Conservation (phyloP, 2,329 filamentous ascomycete species). For the Claviceps paspali region DNA sequence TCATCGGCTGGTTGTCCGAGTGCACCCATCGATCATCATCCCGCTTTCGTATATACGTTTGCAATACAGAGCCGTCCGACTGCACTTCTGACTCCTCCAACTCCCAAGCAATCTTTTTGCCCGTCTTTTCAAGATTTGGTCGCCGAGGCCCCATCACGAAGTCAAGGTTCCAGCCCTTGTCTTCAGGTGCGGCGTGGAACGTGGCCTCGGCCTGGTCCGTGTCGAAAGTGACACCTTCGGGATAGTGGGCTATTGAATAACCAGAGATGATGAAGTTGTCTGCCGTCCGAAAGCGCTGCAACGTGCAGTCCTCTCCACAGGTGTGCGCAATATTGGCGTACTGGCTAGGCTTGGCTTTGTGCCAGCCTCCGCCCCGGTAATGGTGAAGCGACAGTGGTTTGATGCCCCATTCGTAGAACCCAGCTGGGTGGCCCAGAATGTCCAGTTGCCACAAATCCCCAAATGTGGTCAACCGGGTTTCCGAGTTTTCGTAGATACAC, state of each 20-base stretch:
- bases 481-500: slow-evolving; percentile 49
- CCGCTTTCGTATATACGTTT: slow-evolving; percentile 37
- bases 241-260: slow-evolving; percentile 44
- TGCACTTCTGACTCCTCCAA: slow-evolving; percentile 32
- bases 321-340: slow-evolving; percentile 41
- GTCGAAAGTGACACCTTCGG: slow-evolving; percentile 33
- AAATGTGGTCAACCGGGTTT: slow-evolving; percentile 39
- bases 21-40: slow-evolving; percentile 39
- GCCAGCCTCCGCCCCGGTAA: slow-evolving; percentile 46
- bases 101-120: slow-evolving; percentile 38
- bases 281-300: slow-evolving; percentile 40
- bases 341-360: slow-evolving; percentile 36
- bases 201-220: slow-evolving; percentile 36
- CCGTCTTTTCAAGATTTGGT: slow-evolving; percentile 30
- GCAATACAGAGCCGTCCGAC: slow-evolving; percentile 33
- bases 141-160: slow-evolving; percentile 35
- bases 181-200: slow-evolving; percentile 31
- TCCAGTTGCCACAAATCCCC: slow-evolving; percentile 47
- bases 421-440: slow-evolving; percentile 42
- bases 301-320: slow-evolving; percentile 44
- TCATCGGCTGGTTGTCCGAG: slow-evolving; percentile 30
- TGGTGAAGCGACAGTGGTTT: slow-evolving; percentile 47
- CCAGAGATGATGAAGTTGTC: slow-evolving; percentile 42
- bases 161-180: slow-evolving; percentile 35
- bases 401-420: slow-evolving; percentile 48